Evolutionary conservation across 176 grass and related monocot species (phyloP).

Genomic region (Melocanna baccifera): DNA sequence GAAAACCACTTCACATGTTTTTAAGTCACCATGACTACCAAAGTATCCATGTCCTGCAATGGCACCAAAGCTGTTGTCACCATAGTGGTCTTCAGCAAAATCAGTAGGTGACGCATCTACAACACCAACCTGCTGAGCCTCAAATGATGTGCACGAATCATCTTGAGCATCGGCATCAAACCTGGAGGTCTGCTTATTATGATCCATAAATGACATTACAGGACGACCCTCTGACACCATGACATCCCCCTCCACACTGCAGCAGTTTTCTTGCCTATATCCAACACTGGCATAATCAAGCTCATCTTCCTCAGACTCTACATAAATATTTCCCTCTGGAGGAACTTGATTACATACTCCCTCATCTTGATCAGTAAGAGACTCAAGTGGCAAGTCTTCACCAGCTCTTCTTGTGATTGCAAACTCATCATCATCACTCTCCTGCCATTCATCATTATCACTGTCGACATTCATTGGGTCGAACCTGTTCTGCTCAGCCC

Average conservation of each 20-base stretch:
- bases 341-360: conserved; percentile 30
- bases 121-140: conserved; percentile 36
- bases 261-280: not conserved
- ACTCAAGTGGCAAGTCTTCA: conserved; percentile 69
- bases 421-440: conserved; percentile 48
- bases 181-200: conserved; percentile 12
- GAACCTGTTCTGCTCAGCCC: conserved; percentile 75
- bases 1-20: conserved; percentile 61
- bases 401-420: conserved; percentile 33
- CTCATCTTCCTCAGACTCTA: conserved; percentile 49
- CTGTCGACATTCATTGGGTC: conserved; percentile 74
- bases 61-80: conserved; percentile 14
- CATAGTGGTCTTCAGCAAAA: conserved; percentile 25
- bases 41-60: conserved; percentile 46
- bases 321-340: conserved; percentile 16
- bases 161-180: conserved; percentile 55
- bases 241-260: not conserved
- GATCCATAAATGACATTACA: conserved; percentile 19
- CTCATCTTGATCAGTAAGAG: conserved; percentile 56
- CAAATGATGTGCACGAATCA: conserved; percentile 80
- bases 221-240: conserved; percentile 15
- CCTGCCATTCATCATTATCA: conserved; percentile 86
- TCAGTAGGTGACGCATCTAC: conserved; percentile 18
- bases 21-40: conserved; percentile 47
- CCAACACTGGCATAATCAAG: conserved; percentile 3